phyloP scores from a whole-genome alignment of 805 yeast genomes.

The Phaffomyces thermotolerans region DNA sequence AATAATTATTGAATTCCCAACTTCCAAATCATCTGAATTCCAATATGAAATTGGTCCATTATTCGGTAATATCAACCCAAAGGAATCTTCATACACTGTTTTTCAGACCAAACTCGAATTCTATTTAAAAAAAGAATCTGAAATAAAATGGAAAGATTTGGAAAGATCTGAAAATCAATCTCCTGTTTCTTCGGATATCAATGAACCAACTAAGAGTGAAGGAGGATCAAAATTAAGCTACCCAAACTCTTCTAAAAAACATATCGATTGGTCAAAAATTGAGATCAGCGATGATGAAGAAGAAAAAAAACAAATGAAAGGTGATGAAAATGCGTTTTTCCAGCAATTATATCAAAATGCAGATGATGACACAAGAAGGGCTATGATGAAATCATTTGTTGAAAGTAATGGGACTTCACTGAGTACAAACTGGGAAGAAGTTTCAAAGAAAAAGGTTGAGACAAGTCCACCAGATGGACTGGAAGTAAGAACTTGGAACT shows the following conservation, averaged over 20 bases:
- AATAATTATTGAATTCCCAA: slow-evolving; percentile 40
- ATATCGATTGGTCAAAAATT: slow-evolving; percentile 64
- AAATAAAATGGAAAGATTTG: slow-evolving; percentile 48
- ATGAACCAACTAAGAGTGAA: slow-evolving; percentile 1
- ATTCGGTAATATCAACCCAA: slow-evolving; percentile 41
- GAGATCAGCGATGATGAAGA: slow-evolving; percentile 37
- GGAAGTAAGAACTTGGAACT: slow-evolving; percentile 17
- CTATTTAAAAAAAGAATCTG: slow-evolving; percentile 39
- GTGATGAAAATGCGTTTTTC: slow-evolving; percentile 62
- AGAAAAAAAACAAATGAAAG: slow-evolving; percentile 33
- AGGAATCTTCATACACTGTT: slow-evolving; percentile 39
- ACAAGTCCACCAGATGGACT: slow-evolving; percentile 21
- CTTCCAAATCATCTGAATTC: slow-evolving; percentile 46
- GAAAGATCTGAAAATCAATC: slow-evolving; percentile 17
- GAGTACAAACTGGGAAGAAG: slow-evolving; percentile 92
- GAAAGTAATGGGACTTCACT: slow-evolving; percentile 92
- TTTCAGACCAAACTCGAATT: slow-evolving; percentile 74
- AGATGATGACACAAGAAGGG: slow-evolving; percentile 81
- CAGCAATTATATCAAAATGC: slow-evolving; percentile 66
- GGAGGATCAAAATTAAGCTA: slow-evolving; percentile 25
- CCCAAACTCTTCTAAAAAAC: slow-evolving; percentile 58
- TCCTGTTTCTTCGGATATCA: slow-evolving; percentile 2
- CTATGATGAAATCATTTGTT: slow-evolving; percentile 94
- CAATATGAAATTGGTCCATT: slow-evolving; percentile 49
- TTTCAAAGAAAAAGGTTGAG: slow-evolving; percentile 48